A percentile compares a stretch with the other conserved stretches of the same genome.
Evolutionary conservation across 176 grass and related monocot species (phyloP).

Genomic region (Eleusine coracana): DNA sequence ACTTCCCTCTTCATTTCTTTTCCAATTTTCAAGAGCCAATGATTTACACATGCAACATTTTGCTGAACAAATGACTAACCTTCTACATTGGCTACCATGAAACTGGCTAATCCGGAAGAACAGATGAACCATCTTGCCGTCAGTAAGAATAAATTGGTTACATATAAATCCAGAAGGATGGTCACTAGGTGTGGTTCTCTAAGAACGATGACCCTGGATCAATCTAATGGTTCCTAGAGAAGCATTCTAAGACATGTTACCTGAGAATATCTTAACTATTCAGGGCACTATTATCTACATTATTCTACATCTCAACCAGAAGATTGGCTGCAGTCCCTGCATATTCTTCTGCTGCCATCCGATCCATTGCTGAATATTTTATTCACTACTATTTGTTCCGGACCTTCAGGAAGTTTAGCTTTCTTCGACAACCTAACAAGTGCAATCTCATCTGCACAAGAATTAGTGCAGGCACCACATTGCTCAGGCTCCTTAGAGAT

Average conservation of each 20-base stretch:
- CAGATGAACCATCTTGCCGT: constrained; percentile 30
- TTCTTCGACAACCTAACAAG: constrained; percentile 51
- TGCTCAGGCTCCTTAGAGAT: constrained; percentile 49
- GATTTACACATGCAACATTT: constrained; percentile 42
- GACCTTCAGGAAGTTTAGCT: constrained; percentile 57
- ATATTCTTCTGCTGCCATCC: constrained; percentile 44
- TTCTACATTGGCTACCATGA: constrained; percentile 34
- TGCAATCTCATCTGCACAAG: constrained; percentile 45
- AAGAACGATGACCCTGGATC: constrained; percentile 27
- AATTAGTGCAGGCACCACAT: constrained; percentile 38
- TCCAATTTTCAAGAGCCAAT: neutral
- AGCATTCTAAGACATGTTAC: constrained; percentile 27
- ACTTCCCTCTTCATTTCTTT: constrained; percentile 32
- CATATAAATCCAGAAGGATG: constrained; percentile 20
- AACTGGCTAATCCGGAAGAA: constrained; percentile 23
- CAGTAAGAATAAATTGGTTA: constrained; percentile 24
- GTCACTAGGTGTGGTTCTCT: constrained; percentile 19
- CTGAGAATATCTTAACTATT: constrained; percentile 40
- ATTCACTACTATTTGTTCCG: constrained; percentile 51
- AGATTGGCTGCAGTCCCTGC: constrained; percentile 36
- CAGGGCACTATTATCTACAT: constrained; percentile 48
- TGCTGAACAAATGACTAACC: constrained; percentile 20
- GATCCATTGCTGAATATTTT: constrained; percentile 45
- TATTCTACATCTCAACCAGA: constrained; percentile 49
- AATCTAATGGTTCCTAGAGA: constrained; percentile 38